Evolutionary conservation across 805 yeast species (phyloP).

Genomic region (Yarrowia divulgata): DNA sequence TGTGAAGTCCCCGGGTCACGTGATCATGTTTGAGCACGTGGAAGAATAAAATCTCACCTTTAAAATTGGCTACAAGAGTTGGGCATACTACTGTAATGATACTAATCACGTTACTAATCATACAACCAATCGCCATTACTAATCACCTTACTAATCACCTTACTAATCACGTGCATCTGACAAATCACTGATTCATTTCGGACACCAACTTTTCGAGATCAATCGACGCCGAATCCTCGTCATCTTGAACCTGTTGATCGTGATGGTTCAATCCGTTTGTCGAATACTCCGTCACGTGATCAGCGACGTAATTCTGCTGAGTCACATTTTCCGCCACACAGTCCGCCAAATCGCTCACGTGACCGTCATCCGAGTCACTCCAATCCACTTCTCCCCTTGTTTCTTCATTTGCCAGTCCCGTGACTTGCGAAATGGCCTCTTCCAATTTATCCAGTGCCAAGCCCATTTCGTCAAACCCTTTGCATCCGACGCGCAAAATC

Average conservation of each 20-base stretch:
- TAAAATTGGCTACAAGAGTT: too few species aligned
- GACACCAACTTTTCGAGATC: slow-evolving; percentile 25
- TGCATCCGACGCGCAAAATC: slow-evolving; percentile 74
- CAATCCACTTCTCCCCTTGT: neutral
- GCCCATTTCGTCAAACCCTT: slow-evolving; percentile 79
- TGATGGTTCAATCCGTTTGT: too few species aligned
- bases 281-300: neutral
- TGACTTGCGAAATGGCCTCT: slow-evolving; percentile 73
- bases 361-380: neutral
- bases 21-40: too few species aligned
- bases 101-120: too few species aligned
- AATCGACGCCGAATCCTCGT: neutral
- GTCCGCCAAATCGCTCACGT: neutral
- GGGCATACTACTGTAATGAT: too few species aligned
- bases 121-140: too few species aligned
- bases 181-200: slow-evolving; percentile 12
- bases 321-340: neutral
- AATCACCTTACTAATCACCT: too few species aligned
- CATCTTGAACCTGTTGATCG: too few species aligned
- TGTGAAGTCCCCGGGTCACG: too few species aligned
- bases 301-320: neutral
- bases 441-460: slow-evolving; percentile 76
- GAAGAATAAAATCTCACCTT: too few species aligned
- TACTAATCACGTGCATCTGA: neutral
- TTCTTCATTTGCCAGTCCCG: slow-evolving; percentile 50